Base-by-base conservation (phyloP, 257 asterid genomes). In the Nicotiana tabacum region DNA sequence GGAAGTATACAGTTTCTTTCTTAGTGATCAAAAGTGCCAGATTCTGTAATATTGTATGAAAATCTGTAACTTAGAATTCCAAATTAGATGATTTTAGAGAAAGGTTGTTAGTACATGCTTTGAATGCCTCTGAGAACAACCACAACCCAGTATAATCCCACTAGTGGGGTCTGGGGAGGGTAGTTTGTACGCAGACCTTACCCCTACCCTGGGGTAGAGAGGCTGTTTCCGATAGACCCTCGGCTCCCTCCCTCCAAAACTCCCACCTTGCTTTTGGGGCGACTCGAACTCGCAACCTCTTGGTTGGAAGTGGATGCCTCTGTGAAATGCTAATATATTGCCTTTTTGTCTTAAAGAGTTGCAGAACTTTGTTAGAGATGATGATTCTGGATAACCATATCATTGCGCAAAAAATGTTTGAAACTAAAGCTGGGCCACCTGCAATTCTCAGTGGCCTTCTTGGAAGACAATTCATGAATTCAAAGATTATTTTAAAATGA, bases 371-470 rank as follows among this genome's bases (percentile, higher is more conserved):
- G 90, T 60, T 95, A 39, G 92, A 90, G 88, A 89, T 82, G 66
- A 82, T 95, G 94, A 77, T 84, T 33, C 69, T 91, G 92, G 96
- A 95, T 77, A 92, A 92, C 72, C 94, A 91, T 85, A 85, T 95
- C 55, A 85, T 86, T 6, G 84, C 82, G 18, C 92, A 95, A 18
- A 87, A 87, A 87, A 87, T 89, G 91, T 90, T 86, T 30, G 90
- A 92, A 89, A 85, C 29, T 78, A 78, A 81, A 29, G 85, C 92
- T 33, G 89, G 51, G 81, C 93, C 98, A 33, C 97, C 97, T 48
- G 77, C 94, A 60, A 87, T 95, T 83, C 90, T 95, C 78, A 70
- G 84, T 32, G 74, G 81, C 83, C 91, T 90, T 82, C 66, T 93
- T 53, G 93, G 92, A 18, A 72, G 77, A 83, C 51, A 72, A 83